phyloP scores from a whole-genome alignment of 805 yeast species.

The Candida odintsovae region DNA sequence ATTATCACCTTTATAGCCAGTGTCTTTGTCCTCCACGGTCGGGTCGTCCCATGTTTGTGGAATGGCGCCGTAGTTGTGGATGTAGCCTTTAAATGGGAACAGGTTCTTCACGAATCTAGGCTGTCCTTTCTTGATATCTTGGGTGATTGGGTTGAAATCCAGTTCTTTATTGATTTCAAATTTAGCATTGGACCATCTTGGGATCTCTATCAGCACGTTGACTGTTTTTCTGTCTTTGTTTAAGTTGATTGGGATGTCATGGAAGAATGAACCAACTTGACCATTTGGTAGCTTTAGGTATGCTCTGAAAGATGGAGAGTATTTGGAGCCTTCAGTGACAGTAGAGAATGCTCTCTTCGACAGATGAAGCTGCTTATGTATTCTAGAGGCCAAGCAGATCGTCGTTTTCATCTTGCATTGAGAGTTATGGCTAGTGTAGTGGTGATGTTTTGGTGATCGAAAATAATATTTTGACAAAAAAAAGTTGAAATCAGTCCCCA shows the following conservation, averaged over 20 bases:
- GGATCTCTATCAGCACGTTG: conserved; percentile 70
- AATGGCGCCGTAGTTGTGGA: conserved; percentile 83
- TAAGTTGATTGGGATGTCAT: conserved; percentile 59
- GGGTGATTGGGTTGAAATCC: conserved; percentile 70
- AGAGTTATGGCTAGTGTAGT: too few relatives aligned
- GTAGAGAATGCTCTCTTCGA: conserved; percentile 1
- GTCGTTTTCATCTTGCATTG: background rate
- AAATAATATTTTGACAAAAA: too few relatives aligned
- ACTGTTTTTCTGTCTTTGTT: conserved; percentile 38
- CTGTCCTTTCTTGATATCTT: conserved; percentile 71
- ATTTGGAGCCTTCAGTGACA: conserved; percentile 29
- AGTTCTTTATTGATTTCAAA: conserved; percentile 62
- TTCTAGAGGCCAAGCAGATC: background rate
- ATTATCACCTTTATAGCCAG: conserved; percentile 67
- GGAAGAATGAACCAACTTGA: conserved; percentile 35
- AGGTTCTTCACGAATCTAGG: conserved; percentile 72
- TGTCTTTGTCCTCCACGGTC: conserved; percentile 40
- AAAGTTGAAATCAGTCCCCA: too few relatives aligned
- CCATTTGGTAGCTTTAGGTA: conserved; percentile 46
- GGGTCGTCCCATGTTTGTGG: conserved; percentile 99
- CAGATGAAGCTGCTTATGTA: background rate
- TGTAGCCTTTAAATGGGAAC: conserved; percentile 80
- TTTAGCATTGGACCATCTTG: conserved; percentile 80
- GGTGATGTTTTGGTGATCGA: too few relatives aligned
- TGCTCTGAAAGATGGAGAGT: conserved; percentile 33